phyloP scores from a whole-genome alignment of 2,329 filamentous ascomycete species.

The Apiospora arundinis region DNA sequence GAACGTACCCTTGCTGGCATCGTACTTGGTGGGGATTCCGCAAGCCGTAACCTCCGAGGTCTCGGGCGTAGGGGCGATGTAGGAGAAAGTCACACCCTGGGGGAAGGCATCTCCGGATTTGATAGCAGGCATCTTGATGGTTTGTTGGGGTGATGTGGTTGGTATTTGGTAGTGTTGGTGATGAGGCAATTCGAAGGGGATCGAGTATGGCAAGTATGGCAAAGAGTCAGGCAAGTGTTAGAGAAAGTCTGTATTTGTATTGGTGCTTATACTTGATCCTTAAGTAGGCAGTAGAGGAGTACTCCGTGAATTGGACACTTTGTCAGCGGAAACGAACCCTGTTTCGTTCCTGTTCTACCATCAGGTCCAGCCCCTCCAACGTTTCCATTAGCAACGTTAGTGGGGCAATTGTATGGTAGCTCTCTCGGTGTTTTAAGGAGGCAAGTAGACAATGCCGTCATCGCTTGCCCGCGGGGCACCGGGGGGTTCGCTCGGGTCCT shows the following conservation, averaged over 20 bases:
- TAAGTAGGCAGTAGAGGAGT: conserved; percentile 1
- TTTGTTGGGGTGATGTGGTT: neutral
- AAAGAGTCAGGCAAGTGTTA: neutral
- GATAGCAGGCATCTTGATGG: conserved; percentile 63
- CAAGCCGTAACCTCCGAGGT: conserved; percentile 73
- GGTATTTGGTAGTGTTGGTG: neutral
- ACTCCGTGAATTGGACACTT: neutral
- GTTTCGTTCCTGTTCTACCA: conserved; percentile 16
- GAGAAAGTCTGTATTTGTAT: neutral
- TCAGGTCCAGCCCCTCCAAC: neutral
- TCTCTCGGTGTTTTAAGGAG: neutral
- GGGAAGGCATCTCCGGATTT: conserved; percentile 87
- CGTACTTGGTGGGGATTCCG: conserved; percentile 77
- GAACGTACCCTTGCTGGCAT: conserved; percentile 74
- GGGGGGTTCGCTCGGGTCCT: neutral
- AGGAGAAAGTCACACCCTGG: conserved; percentile 79
- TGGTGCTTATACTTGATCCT: neutral
- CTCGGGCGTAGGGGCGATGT: conserved; percentile 78
- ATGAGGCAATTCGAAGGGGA: neutral
- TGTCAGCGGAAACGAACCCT: conserved; percentile 6
- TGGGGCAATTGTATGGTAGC: conserved; percentile 3
- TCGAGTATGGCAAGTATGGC: neutral
- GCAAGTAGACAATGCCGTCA: conserved; percentile 1
- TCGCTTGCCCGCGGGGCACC: conserved; percentile 10
- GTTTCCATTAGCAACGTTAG: neutral